phyloP scores from a whole-genome alignment of 2,329 filamentous ascomycete species.

The Albifimbria verrucaria region DNA sequence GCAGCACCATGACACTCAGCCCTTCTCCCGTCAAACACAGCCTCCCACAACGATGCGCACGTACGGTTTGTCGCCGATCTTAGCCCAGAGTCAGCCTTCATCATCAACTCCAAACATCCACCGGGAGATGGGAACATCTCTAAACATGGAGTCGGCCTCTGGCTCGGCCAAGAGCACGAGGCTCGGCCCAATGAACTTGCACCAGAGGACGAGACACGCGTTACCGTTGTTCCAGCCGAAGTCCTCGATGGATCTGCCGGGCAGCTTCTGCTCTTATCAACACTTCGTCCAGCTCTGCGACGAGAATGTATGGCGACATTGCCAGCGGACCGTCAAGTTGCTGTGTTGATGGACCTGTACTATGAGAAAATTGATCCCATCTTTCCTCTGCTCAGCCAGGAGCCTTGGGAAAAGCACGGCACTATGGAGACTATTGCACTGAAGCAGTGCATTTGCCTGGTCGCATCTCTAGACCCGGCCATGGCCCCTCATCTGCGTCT shows the following conservation, averaged over 20 bases:
- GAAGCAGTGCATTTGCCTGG: conserved; percentile 17
- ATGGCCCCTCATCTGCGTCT: conserved; percentile 13
- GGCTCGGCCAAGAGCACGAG: conserved; percentile 11
- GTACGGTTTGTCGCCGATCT: conserved; percentile 18
- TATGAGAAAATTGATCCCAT: conserved; percentile 18
- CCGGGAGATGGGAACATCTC: conserved; percentile 7
- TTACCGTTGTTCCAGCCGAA: conserved; percentile 6
- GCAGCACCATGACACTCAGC: conserved; percentile 1
- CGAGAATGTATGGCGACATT: conserved; percentile 11
- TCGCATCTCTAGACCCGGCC: conserved; percentile 14
- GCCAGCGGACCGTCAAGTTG: conserved; percentile 10
- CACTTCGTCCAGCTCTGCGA: conserved; percentile 11
- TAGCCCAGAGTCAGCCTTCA: conserved; percentile 19
- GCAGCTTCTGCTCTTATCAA: conserved; percentile 8
- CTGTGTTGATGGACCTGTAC: conserved; percentile 9
- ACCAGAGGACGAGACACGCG: neutral
- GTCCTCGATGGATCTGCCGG: conserved; percentile 8
- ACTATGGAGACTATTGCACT: conserved; percentile 13
- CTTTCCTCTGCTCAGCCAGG: conserved; percentile 15
- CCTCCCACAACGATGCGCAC: conserved; percentile 6
- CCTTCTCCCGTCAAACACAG: neutral
- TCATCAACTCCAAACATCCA: conserved; percentile 10
- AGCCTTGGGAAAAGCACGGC: conserved; percentile 14
- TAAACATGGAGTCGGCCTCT: conserved; percentile 14
- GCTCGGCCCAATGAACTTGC: neutral